Percentiles rank a stretch among this genome's conserved stretches.
These are phyloP conservation scores for Pyrenula aspistea DNA, from an alignment of 495 filamentous ascomycete species.

Conservation along the genomic window DNA sequence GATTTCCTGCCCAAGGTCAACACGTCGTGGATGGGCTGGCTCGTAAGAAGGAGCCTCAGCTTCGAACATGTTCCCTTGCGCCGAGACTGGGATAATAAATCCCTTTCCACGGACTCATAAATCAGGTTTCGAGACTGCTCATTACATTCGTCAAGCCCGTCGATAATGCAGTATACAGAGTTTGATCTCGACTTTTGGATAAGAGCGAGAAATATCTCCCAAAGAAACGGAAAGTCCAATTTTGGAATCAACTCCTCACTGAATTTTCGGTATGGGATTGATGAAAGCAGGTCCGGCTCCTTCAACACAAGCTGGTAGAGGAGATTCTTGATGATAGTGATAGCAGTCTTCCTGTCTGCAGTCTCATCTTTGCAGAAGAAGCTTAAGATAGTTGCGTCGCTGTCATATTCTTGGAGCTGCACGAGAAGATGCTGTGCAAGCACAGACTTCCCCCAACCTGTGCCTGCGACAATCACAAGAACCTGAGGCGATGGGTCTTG, in stretches of 20 bases:
- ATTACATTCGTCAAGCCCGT: constrained; percentile 3
- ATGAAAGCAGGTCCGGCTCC: neutral
- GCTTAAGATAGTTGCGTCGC: neutral
- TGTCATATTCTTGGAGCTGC: neutral
- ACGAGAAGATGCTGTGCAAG: constrained; percentile 1
- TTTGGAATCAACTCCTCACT: neutral
- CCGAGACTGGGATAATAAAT: neutral
- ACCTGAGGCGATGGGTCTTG: neutral
- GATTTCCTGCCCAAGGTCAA: neutral
- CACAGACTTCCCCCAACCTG: constrained; percentile 3
- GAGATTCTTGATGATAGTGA: neutral
- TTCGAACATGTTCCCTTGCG: neutral
- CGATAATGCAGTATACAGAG: constrained; percentile 1
- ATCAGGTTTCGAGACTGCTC: neutral
- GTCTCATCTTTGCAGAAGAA: constrained; percentile 4
- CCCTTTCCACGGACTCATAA: neutral
- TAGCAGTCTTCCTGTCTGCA: neutral
- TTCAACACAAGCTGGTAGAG: constrained; percentile 1
- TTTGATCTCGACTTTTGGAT: neutral
- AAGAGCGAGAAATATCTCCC: constrained; percentile 1
- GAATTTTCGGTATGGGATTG: neutral
- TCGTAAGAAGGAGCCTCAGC: neutral
- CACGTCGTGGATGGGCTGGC: neutral
- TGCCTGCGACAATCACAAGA: neutral
- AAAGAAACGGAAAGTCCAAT: neutral